These are phyloP conservation scores for Hypoxylon trugodes DNA, from an alignment of 495 filamentous ascomycete species.

Conservation along the genomic window DNA sequence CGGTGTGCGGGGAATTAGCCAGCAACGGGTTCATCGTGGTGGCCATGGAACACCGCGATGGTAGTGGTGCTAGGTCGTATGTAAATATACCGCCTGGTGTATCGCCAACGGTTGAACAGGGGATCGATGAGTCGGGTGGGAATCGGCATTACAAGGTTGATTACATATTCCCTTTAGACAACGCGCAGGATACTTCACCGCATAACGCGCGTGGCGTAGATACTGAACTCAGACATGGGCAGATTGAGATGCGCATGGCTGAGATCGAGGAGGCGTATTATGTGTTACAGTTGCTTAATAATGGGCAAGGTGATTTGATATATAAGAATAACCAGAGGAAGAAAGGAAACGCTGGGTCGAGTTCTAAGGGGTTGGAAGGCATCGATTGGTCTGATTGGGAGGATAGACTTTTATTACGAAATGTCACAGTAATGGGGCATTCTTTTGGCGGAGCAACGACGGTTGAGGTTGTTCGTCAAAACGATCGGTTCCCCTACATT, in stretches of 20 bases:
- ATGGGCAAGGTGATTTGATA: constrained; percentile 51
- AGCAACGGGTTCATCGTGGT: constrained; percentile 73
- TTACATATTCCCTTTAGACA: constrained; percentile 55
- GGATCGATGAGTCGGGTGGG: constrained; percentile 8
- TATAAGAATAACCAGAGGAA: constrained; percentile 56
- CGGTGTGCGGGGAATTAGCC: constrained; percentile 68
- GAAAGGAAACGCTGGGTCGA: constrained; percentile 60
- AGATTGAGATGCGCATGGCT: constrained; percentile 69
- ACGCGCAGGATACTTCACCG: constrained; percentile 50
- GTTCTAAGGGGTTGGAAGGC: constrained; percentile 52
- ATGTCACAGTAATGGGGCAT: constrained; percentile 70
- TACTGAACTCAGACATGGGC: constrained; percentile 58
- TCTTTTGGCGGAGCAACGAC: constrained; percentile 72
- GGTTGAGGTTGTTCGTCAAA: constrained; percentile 63
- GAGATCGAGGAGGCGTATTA: constrained; percentile 67
- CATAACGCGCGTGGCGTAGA: constrained; percentile 47
- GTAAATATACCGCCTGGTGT: constrained; percentile 49
- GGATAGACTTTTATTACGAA: constrained; percentile 56
- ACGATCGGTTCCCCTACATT: constrained; percentile 58
- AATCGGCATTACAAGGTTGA: constrained; percentile 51
- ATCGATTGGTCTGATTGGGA: constrained; percentile 52
- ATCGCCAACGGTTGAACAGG: constrained; percentile 7
- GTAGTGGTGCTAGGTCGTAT: constrained; percentile 68
- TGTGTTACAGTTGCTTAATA: constrained; percentile 63
- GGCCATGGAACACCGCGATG: constrained; percentile 75